Base-by-base conservation (phyloP, 2,329 filamentous ascomycete species). In the Scedosporium dehoogii region DNA sequence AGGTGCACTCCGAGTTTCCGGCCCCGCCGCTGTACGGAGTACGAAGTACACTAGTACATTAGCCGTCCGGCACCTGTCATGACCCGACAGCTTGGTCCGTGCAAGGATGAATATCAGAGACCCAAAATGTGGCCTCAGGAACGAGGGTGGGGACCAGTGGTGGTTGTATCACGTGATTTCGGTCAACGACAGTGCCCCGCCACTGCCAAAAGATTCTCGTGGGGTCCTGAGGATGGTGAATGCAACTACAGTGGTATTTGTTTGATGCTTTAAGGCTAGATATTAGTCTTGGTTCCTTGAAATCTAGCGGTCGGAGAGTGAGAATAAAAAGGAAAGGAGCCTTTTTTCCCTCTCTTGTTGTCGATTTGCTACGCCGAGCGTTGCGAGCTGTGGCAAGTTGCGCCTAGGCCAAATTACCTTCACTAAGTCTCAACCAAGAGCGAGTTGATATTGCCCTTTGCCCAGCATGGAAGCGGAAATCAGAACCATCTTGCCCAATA, bases 401-500 rank as follows among this genome's bases (percentile, higher is more conserved):
- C 14, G n/a, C 14, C 42, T 29, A 29, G 27, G 27, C 27, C 27
- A 29, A 29, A 29, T 9, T 33, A 9, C 7, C 29, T 33, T 33
- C 29, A 33, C 29, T 33, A 7, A 33, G 6, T 33, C 7, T 10
- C 29, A 33, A 33, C 6, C 29, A 33, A 33, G 29, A 33, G 7
- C 29, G 29, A 10, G 9, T 33, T 10, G 29, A 33, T 33, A 33
- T 33, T 7, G 3, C 29, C 29, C 29, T 33, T 33, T 33, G 29
- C 29, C 25, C 44, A 55, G 10, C 42, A 96, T 96, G 92, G 92
- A 96, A 75, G 82, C 89, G 70, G 90, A 96, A 78, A 91, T 96
- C 73, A 89, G 88, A 78, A 81, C 88, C 65, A 85, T 91, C 68
- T 85, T 96, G 68, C 92, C 92, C 65, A 88, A 89, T 71, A 90